A percentile compares a stretch with the other conserved stretches of the same genome.
Conservation (phyloP, 2,329 filamentous ascomycete species). For the Alternaria sp. region DNA sequence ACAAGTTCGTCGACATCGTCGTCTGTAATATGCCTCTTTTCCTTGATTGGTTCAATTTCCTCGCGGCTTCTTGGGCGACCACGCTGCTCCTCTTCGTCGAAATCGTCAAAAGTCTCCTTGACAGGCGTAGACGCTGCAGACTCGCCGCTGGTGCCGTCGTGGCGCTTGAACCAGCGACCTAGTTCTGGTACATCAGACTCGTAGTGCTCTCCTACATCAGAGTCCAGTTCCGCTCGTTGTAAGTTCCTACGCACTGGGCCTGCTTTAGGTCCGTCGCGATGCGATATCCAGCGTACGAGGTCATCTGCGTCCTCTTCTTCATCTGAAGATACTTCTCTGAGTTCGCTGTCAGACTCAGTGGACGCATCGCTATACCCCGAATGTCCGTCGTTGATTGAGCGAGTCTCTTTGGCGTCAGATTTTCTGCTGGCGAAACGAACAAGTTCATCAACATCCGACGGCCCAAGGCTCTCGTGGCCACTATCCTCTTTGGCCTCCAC, state of each 20-base stretch:
- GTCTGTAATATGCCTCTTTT: constrained; percentile 23
- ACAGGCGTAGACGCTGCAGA: constrained; percentile 18
- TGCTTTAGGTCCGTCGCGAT: constrained; percentile 30
- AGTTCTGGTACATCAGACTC: constrained; percentile 38
- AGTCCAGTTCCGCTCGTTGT: constrained; percentile 17
- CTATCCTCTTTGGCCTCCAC: constrained; percentile 28
- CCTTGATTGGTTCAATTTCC: constrained; percentile 6
- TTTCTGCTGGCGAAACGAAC: constrained; percentile 38
- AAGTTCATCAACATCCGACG: constrained; percentile 45
- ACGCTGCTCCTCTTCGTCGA: constrained; percentile 11
- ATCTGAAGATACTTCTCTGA: constrained; percentile 16
- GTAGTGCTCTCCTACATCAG: constrained; percentile 14
- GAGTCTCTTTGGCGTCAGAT: constrained; percentile 12
- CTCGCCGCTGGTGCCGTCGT: constrained; percentile 38
- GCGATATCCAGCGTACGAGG: constrained; percentile 37
- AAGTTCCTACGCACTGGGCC: constrained; percentile 29
- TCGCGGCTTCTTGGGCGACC: constrained; percentile 23
- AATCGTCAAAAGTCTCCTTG: constrained; percentile 3
- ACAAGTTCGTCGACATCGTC: constrained; percentile 39
- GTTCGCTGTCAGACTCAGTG: constrained; percentile 41
- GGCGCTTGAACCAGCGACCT: constrained; percentile 28
- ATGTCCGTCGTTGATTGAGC: neutral
- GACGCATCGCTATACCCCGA: constrained; percentile 38
- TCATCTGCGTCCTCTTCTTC: constrained; percentile 33
- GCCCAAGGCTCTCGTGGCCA: constrained; percentile 39